Base-by-base conservation (phyloP, 2,329 filamentous ascomycete species). In the Pseudogymnoascus sp. region DNA sequence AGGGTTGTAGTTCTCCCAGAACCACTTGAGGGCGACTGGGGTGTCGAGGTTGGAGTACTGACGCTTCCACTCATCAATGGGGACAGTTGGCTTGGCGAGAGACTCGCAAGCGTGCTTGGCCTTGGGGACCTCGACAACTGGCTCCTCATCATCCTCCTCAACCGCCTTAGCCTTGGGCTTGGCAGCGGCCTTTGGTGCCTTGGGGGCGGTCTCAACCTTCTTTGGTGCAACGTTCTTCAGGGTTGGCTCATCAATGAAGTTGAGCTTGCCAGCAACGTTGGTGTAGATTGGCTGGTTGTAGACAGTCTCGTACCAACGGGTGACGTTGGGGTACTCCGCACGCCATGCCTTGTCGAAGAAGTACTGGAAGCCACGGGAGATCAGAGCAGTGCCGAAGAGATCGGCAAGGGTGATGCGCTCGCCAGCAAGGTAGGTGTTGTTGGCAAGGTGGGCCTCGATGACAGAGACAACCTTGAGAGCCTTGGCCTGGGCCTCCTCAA, bases 381-480 rank as follows among this genome's bases (percentile, higher is more conserved):
- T 81, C 76, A 96, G 83, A 75, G 85, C 81, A 70, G 87, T 84
- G 73, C 83, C 80, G 82, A 96, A 97, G 75, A 97, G 77, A 77
- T 99, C 94, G 76, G 94, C 94, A 70, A 97, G 89, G 71, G 92
- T 97, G 79, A 97, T 86, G 74, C 94, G 92, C 86, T 99, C 94
- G 75, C 92, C 91, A 72, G 97, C 93, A 68, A 99, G 90, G 86
- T 89, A 99, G 73, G 94, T 99, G 86, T 95, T 91, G 81, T 88
- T 82, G 68, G 87, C 81, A 70, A 99, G 88, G 82, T 97, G 90
- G 74, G 89, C 82, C 82, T 99, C 94, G 61, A 94, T 79, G 69
- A 90, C 83, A 65, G 79, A 77, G 70, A 96, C 72, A 69, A 82
- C 85, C 81, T 87, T 88, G 70, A 83, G 76, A 63, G 88, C 78